phyloP scores from a whole-genome alignment of 2,329 filamentous ascomycete genomes.

The Leptographium procerum region DNA sequence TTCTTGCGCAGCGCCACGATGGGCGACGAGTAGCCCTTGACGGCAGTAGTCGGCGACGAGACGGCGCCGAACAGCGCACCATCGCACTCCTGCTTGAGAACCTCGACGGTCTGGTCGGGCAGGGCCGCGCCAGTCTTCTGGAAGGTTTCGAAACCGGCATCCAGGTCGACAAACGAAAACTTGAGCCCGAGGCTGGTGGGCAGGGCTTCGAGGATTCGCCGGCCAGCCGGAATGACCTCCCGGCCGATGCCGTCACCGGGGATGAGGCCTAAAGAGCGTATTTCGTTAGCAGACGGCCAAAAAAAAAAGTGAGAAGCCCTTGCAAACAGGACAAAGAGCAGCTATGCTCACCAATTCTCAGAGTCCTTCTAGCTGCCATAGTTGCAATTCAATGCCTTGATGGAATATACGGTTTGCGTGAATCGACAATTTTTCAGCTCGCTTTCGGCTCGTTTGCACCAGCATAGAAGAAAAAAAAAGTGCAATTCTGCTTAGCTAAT shows the following conservation, averaged over 20 bases:
- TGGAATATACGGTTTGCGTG: background rate
- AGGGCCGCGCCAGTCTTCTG: slow-evolving; percentile 79
- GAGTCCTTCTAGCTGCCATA: slow-evolving; percentile 48
- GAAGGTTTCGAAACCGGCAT: slow-evolving; percentile 90
- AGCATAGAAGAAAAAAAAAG: slow-evolving; percentile 1
- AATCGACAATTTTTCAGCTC: background rate
- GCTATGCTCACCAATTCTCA: slow-evolving; percentile 50
- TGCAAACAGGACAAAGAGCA: background rate
- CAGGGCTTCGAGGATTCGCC: slow-evolving; percentile 83
- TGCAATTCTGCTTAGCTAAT: slow-evolving; percentile 3
- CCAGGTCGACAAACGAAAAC: slow-evolving; percentile 87
- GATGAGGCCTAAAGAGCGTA: slow-evolving; percentile 62
- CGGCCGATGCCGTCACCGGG: slow-evolving; percentile 96
- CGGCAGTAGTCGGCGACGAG: slow-evolving; percentile 77
- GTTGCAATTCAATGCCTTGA: slow-evolving; percentile 20
- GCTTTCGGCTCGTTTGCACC: background rate
- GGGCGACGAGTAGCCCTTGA: slow-evolving; percentile 90
- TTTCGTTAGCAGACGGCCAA: background rate
- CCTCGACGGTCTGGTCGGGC: slow-evolving; percentile 80
- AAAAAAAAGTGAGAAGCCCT: background rate
- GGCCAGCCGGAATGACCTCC: slow-evolving; percentile 93
- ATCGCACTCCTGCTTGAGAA: slow-evolving; percentile 84
- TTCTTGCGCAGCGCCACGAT: slow-evolving; percentile 95
- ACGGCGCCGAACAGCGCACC: slow-evolving; percentile 95
- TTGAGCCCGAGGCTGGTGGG: slow-evolving; percentile 82